Base-by-base conservation (phyloP, 495 filamentous ascomycete species). In the Daldinia caldariorum region DNA sequence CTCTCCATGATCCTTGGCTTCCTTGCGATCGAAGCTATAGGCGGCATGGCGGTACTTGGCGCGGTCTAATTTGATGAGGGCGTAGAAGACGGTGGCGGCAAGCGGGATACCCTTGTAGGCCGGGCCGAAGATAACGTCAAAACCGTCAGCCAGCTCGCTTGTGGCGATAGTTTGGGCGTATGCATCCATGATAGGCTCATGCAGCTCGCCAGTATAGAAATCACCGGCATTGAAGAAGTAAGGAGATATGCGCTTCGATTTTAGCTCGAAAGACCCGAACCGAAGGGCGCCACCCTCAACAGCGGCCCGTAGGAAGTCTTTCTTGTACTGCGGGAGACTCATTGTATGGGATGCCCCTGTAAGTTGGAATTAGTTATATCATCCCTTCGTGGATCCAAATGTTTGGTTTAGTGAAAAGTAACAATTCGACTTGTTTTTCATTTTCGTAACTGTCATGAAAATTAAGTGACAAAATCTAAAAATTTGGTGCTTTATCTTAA, bases 191-290 rank as follows among this genome's bases (percentile, higher is more conserved):
- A 95, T 88, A 64, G 92, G 87, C 62, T 85, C 83, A 63, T 95
- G 87, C 18, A 97, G 86, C 64, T 88, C 81, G 29, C 88, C 90
- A 22, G 86, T 87, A 83, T 94, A 90, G 82, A 97, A 93, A 71
- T 90, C 86, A 35, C 92, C 93, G 16, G 94, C 92, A 80, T 95
- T 96, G 89, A 98, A 97, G 87, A 99, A 97, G 87, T 98, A 97
- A n/a, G 95, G 94, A 6, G 93, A 97, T 74, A 89, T 86, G 69
- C 95, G 93, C 71, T 91, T 90, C 61, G 94, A 97, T 80, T 99
- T 99, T 69, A 99, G 85, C 61, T 88, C 89, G 84, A 90, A 97
- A 73, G 85, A 88, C 77, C 95, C 94, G 82, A 99, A 97, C 45
- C 89, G 90, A 63, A 97, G 89, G 78, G 93, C 89, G 63, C 88